Base-by-base conservation (phyloP, 2,329 filamentous ascomycete species). In the Sporothrix protearum region DNA sequence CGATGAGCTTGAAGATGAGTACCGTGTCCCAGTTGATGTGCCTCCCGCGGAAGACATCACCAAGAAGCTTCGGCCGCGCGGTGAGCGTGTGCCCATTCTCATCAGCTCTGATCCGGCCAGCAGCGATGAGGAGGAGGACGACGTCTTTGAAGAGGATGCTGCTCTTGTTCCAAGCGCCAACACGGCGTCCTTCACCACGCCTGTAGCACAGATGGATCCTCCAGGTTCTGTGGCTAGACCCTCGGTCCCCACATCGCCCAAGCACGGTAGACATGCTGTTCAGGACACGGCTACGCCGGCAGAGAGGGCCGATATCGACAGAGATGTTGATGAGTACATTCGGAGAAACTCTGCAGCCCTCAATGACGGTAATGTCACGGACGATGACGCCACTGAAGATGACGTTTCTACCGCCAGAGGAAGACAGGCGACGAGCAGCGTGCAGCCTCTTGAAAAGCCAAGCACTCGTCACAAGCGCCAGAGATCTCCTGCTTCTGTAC, bases 21-120 rank as follows among this genome's bases (percentile, higher is more conserved):
- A 53, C 69, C 49, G 33, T 39, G n/a, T 45, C 55, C 39, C 4
- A 2, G 42, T 22, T 16, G 53, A 36, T 14, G 12, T 49, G 6
- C 49, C 22, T 25, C 30, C 53, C 3, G 9, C 5, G 7, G 49
- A 61, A 36, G 47, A 55, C 12, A 45, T 69, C 0, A 59, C 64
- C 22, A 71, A 69, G 69, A 73, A 70, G 25, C 72, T 73, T 9
- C 45, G 70, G 1, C 67, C 70, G 0, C 72, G 72, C 19, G n/a
- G 61, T 19, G 61, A 70, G 14, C 70, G 68, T 28, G 61, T 19
- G 1, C 49, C 72, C 9, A 73, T 73, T 47, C 42, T 73, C 39
- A 73, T 73, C 61, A 73, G 72, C 53, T 73, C 72, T 0, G 72
- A 73, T 22, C 5, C 36, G 9, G 61, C 61, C 4, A 39, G 59